phyloP scores from a whole-genome alignment of 169 alveolate species.

The Blepharisma undulans region DNA sequence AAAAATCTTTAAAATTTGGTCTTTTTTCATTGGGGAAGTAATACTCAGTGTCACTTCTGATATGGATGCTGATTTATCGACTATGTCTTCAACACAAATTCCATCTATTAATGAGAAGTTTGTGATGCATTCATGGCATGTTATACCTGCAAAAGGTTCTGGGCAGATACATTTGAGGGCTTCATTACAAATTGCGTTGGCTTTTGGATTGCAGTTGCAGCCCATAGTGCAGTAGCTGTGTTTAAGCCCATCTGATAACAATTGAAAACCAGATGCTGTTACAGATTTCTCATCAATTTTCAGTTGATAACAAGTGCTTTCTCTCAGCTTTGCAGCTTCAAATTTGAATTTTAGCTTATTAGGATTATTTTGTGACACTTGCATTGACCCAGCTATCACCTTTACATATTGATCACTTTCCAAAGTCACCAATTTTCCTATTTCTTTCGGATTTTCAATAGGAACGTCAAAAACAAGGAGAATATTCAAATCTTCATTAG shows the following conservation, averaged over 20 bases:
- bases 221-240: conserved; percentile 27
- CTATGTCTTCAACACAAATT: neutral
- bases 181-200: neutral
- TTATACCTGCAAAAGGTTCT: neutral
- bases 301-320: conserved; percentile 10
- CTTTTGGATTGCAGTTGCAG: conserved; percentile 29
- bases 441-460: neutral
- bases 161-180: neutral
- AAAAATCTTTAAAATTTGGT: neutral
- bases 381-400: neutral
- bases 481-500: neutral
- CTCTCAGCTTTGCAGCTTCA: neutral
- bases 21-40: neutral
- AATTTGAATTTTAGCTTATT: neutral
- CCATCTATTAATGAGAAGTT: neutral
- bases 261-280: neutral
- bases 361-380: neutral
- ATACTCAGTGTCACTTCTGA: neutral
- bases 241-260: neutral
- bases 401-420: neutral
- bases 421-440: neutral
- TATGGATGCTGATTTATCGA: neutral
- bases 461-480: neutral
- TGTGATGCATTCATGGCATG: neutral
- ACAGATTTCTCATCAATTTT: neutral